Percentiles rank a stretch among this genome's conserved stretches.
Evolutionary conservation across 352 stramenopile genomes (phyloP).

Genomic region (Phytophthora palmivora): DNA sequence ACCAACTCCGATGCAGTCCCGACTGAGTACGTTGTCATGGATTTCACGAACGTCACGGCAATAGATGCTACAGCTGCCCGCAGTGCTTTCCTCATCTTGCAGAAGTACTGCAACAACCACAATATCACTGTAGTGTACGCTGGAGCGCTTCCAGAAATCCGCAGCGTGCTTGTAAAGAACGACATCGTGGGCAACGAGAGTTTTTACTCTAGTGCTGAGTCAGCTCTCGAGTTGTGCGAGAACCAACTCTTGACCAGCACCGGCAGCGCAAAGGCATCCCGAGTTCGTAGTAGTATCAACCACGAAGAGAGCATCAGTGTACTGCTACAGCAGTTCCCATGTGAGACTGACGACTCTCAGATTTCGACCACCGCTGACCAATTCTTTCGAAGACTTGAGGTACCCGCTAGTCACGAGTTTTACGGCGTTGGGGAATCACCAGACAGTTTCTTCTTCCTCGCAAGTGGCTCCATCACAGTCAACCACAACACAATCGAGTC

Average conservation of each 20-base stretch:
- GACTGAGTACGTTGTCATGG: slow-evolving; percentile 85
- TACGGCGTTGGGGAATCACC: slow-evolving; percentile 57
- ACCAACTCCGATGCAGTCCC: slow-evolving; percentile 39
- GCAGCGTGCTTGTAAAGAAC: slow-evolving; percentile 61
- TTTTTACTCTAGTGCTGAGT: slow-evolving; percentile 70
- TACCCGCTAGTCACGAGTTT: slow-evolving; percentile 61
- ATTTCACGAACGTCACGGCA: slow-evolving; percentile 83
- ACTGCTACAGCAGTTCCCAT: slow-evolving; percentile 71
- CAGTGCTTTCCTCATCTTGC: slow-evolving; percentile 81
- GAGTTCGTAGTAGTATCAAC: slow-evolving; percentile 12
- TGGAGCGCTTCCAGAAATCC: slow-evolving; percentile 60
- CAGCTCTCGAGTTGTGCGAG: slow-evolving; percentile 75
- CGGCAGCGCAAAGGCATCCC: background rate
- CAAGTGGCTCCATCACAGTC: slow-evolving; percentile 55
- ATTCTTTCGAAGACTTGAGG: slow-evolving; percentile 56
- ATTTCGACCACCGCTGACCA: slow-evolving; percentile 24
- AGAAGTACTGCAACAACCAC: slow-evolving; percentile 75
- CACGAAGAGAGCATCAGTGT: slow-evolving; percentile 48
- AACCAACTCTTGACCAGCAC: slow-evolving; percentile 48
- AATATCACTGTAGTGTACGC: slow-evolving; percentile 72
- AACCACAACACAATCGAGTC: slow-evolving; percentile 41
- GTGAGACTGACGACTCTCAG: slow-evolving; percentile 51
- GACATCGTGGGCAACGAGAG: slow-evolving; percentile 53
- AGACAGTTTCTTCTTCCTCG: slow-evolving; percentile 73
- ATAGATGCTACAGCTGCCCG: slow-evolving; percentile 86